Base-by-base conservation (phyloP, 2,329 filamentous ascomycete species). In the Sclerotinia trifoliorum region DNA sequence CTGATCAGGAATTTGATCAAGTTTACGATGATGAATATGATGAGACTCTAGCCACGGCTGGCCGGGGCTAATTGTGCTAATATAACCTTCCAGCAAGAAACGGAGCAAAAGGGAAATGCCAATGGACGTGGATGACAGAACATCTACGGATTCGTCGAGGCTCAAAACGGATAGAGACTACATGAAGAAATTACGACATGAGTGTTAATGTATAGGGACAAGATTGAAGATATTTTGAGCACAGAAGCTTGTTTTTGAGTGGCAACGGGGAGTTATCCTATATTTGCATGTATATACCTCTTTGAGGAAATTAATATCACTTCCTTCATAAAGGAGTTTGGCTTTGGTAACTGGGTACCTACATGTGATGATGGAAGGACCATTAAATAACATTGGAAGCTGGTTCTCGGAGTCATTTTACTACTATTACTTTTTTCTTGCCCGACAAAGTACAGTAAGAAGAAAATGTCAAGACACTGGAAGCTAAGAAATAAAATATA, bases 131-230 rank as follows among this genome's bases (percentile, higher is more conserved):
- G 44, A 61, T 49, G 26, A 48, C 35, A 29, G 1, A 32, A 49
- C 17, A 32, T 19, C 2, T 32, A 32, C n/a, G 13, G 21, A 35
- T 19, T 49, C 7, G 21, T 5, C 11, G 19, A 48, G 46, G 44
- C 8, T n/a, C 6, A 11, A 57, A 2, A 39, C 35, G 32, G 24
- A 24, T 6, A 21, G 39, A 24, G 46, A 46, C 2, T 26, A 5
- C 39, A 51, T 42, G n/a, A 61, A 63, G n/a, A 5, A 39, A 51
- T 39, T 5, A 39, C 46, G 46, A 51, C 29, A 62, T 62, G 58
- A 49, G 51, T 39, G 60, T 8, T 51, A 26, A 63, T 21, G 15
- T 13, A 51, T 51, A 39, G 7, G 29, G 19, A 39, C 42, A 21
- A 42, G n/a, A 3, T 51, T n/a, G 48, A 39, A 26, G 32, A 19